Base-by-base conservation (phyloP, 2,329 filamentous ascomycete genomes). In the Trichophyton verrucosum region DNA sequence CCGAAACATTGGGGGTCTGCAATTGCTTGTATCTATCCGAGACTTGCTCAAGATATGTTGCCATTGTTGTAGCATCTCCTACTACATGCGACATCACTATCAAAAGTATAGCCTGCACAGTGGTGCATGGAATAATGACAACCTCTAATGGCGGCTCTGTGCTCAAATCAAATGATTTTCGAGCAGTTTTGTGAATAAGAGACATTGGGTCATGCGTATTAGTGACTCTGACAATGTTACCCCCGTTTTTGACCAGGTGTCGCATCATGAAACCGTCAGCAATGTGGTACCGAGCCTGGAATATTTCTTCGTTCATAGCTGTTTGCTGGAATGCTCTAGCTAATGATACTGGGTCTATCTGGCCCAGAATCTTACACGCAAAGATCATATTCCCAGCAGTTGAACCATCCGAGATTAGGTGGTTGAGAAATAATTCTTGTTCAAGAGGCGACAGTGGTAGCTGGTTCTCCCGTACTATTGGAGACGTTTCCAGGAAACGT, bases 11-110 rank as follows among this genome's bases (percentile, higher is more conserved):
- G 40, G 15, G 6, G 15, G 2, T n/a, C 4, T 9, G 13, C 5
- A 44, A 15, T 3, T n/a, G n/a, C 2, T n/a, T 7, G n/a, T 44
- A 44, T n/a, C 15, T 17, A n/a, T n/a, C n/a, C 5, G 27, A 58
- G n/a, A 4, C 30, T 24, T 46, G 13, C 8, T 27, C 22, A 8
- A 59, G 42, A 59, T 59, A 59, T 2, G 9, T 27, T 30, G 13
- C 40, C 13, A 59, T 17, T 24, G 57, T 59, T 3, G 17, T 59
- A 3, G 57, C 57, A 30, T 59, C 57, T 42, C 57, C 57, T n/a
- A 59, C 22, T 13, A 47, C 24, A 30, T 59, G 57, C 8, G 57
- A 59, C 36, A 59, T 59, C 24, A 59, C 57, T 8, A 59, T 33
- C 57, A 47, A 38, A 11, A 59, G 22, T 11, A 30, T 59, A 22